Evolutionary conservation across 2,329 filamentous ascomycete species (phyloP).

Genomic region (Arthrobotrys megalospora): DNA sequence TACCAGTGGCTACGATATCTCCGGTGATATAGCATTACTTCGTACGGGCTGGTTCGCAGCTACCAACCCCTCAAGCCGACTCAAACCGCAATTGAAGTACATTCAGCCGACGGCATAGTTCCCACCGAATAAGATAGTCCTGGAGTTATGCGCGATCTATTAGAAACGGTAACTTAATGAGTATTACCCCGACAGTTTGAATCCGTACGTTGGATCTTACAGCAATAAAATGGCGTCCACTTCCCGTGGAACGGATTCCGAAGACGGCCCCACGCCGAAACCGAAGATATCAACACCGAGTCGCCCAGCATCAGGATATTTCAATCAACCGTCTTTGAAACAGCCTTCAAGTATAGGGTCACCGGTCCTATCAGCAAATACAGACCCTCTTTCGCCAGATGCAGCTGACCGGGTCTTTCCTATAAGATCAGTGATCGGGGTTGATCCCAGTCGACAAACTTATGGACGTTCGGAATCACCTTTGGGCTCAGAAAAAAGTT

Average conservation of each 20-base stretch:
- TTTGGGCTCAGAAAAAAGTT: constrained; percentile 51
- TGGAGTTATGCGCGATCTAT: not conserved
- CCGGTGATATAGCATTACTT: not conserved
- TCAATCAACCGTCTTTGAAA: constrained; percentile 19
- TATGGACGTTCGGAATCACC: constrained; percentile 41
- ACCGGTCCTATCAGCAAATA: constrained; percentile 24
- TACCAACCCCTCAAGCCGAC: not conserved
- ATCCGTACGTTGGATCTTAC: not conserved
- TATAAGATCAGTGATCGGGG: constrained; percentile 83
- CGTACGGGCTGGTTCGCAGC: not conserved
- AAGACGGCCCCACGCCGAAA: constrained; percentile 25
- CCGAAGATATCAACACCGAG: constrained; percentile 37
- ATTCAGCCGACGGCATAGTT: not conserved
- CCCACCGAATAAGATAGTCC: not conserved
- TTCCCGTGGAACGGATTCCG: constrained; percentile 9
- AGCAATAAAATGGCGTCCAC: constrained; percentile 33
- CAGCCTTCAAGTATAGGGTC: constrained; percentile 28
- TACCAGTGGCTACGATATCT: not conserved
- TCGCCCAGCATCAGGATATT: constrained; percentile 16
- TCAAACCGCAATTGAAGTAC: not conserved
- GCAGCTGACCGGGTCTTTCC: constrained; percentile 79
- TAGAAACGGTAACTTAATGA: constrained; percentile 26
- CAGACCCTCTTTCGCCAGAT: constrained; percentile 58
- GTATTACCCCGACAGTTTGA: not conserved
- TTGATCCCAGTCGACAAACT: constrained; percentile 73